Base-by-base conservation (phyloP, 192 early-diverging fungal genomes). In the Coemansia sp. region DNA sequence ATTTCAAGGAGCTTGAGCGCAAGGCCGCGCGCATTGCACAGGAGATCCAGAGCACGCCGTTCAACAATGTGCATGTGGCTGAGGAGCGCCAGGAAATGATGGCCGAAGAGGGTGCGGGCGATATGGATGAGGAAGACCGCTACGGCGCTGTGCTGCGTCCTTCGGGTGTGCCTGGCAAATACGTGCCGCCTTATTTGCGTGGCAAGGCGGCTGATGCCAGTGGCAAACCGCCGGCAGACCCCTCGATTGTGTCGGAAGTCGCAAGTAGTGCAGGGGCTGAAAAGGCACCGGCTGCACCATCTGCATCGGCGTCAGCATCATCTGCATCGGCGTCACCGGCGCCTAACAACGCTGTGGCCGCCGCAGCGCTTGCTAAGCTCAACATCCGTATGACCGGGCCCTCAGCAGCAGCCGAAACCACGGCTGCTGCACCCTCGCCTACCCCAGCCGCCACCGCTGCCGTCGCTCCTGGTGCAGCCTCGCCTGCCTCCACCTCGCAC, bases 91-190 rank as follows among this genome's bases (percentile, higher is more conserved):
- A 87, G 19, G 75, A 80, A 33, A 5, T 78, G 23, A 57, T 71
- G 15, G 51, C 64, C 10, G 72, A 80, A 10, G 82, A 87, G 34
- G 82, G 80, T 36, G n/a, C n/a, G n/a, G 60, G 53, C 36, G 72
- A 67, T 8, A 72, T 90, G 55, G 92, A 97, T 55, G 96, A 99
- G 64, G 94, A 99, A 55, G 93, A 94, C 41, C 78, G 80, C 27
- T 96, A 92, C 50, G 83, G 86, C 36, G 85, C 90, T 26, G 83
- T 96, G 58, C 64, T 90, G 66, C 71, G 90, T 39, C 77, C 81
- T 53, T 57, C 73, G 40, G 65, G 61, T 1, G 77, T 77, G 35
- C 76, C 91, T 5, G 91, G 85, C 51, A 90, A 88, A 58, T 95
- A 97, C 38, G 84, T 92, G 33, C 92, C 93, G 10, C 95, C 95